Evolutionary conservation across 2,329 filamentous ascomycete species (phyloP).

Genomic region (Pezizomycotina sp.): DNA sequence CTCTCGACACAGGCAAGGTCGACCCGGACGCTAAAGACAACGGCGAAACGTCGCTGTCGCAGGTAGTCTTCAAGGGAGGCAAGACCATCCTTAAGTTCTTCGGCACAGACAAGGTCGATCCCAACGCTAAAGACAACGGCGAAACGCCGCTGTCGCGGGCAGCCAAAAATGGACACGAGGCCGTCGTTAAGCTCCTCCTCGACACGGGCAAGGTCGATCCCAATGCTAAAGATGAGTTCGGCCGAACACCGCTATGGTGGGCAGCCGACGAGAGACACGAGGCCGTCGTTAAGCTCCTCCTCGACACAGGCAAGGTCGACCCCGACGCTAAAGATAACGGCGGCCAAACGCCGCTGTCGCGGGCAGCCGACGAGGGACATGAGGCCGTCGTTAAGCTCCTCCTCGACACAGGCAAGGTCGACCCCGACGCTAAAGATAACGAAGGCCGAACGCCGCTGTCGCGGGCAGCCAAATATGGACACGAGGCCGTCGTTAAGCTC

Average conservation of each 20-base stretch:
- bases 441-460: conserved; percentile 6
- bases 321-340: conserved; percentile 3
- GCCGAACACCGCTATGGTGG: conserved; percentile 2
- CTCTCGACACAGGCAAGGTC: conserved; percentile 2
- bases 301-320: conserved; percentile 9
- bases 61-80: conserved; percentile 15
- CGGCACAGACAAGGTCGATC: conserved; percentile 6
- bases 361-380: conserved; percentile 3
- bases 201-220: conserved; percentile 6
- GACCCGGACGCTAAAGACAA: conserved; percentile 8
- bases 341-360: background rate
- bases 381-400: conserved; percentile 5
- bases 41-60: conserved; percentile 18
- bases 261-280: background rate
- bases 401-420: background rate
- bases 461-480: conserved; percentile 9
- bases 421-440: conserved; percentile 5
- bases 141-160: conserved; percentile 20
- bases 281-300: background rate
- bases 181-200: conserved; percentile 13
- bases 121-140: conserved; percentile 11
- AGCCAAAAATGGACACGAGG: conserved; percentile 11
- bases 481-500: conserved; percentile 15
- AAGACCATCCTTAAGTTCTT: conserved; percentile 13
- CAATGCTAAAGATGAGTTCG: conserved; percentile 7